Conservation (phyloP, 2,329 filamentous ascomycete species). For the Aspergillus melleus region DNA sequence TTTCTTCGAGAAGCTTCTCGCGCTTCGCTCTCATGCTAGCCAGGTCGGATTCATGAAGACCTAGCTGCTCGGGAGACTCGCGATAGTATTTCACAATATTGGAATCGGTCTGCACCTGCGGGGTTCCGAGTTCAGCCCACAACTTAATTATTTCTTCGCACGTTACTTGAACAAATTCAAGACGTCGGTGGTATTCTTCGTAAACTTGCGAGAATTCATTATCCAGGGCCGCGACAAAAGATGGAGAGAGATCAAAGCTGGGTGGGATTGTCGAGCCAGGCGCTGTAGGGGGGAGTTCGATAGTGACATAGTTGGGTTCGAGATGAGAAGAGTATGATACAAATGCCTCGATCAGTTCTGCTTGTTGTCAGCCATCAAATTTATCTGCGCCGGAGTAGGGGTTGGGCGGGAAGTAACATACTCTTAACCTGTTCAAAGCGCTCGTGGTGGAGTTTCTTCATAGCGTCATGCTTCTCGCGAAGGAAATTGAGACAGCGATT, state of each 20-base stretch:
- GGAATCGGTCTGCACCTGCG: conserved; percentile 86
- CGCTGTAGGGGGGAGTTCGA: conserved; percentile 79
- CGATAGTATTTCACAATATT: conserved; percentile 86
- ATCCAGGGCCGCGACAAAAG: conserved; percentile 84
- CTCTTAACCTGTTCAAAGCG: conserved; percentile 95
- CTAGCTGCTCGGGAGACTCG: conserved; percentile 89
- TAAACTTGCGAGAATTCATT: conserved; percentile 92
- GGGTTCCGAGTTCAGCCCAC: conserved; percentile 93
- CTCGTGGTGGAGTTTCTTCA: conserved; percentile 82
- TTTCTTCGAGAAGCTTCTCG: conserved; percentile 85
- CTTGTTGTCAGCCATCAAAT: conserved; percentile 23
- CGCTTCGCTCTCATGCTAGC: conserved; percentile 69
- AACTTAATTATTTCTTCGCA: conserved; percentile 87
- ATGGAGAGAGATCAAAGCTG: conserved; percentile 86
- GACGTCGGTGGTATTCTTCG: conserved; percentile 87
- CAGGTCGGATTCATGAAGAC: conserved; percentile 85
- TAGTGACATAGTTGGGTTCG: conserved; percentile 80
- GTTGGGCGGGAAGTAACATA: conserved; percentile 46
- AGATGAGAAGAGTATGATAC: conserved; percentile 96
- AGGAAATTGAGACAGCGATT: conserved; percentile 74
- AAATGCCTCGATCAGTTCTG: conserved; percentile 88
- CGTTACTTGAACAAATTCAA: conserved; percentile 70
- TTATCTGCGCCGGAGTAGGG: neutral
- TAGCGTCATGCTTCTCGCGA: conserved; percentile 80
- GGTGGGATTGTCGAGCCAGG: conserved; percentile 74